Percentiles rank a stretch among this genome's conserved stretches.
Conservation (phyloP, 2,329 filamentous ascomycete genomes). For the Neofusicoccum umdonicola region DNA sequence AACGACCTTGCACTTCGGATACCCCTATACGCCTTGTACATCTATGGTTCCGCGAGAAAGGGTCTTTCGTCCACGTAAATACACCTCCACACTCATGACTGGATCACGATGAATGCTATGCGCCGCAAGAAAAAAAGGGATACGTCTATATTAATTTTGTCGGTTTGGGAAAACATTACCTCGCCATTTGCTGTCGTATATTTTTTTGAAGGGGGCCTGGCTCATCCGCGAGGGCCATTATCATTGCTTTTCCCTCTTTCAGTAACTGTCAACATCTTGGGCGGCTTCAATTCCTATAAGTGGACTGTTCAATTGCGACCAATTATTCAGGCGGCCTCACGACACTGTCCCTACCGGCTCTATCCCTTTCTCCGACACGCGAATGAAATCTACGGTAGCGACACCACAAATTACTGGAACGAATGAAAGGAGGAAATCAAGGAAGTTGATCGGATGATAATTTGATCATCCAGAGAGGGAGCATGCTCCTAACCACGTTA, state of each 20-base stretch:
- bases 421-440: not conserved
- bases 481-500: not conserved
- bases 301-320: not conserved
- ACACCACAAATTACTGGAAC: not conserved
- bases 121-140: not conserved
- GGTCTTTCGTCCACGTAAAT: slow-evolving; percentile 9
- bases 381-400: not conserved
- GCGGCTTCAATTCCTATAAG: not conserved
- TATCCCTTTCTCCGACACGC: not conserved
- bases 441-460: not conserved
- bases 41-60: not conserved
- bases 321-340: not conserved
- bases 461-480: not conserved
- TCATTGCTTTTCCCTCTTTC: not conserved
- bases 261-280: not conserved
- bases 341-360: not conserved
- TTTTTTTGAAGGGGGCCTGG: not conserved
- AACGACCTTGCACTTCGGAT: slow-evolving; percentile 4
- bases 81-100: not conserved
- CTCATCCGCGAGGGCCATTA: not conserved
- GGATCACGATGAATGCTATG: not conserved
- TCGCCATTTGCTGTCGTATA: not conserved
- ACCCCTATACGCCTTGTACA: slow-evolving; percentile 8
- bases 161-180: not conserved
- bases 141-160: not conserved